These are phyloP conservation scores for Aspergillus sp. DNA, from an alignment of 2,329 filamentous ascomycete genomes.

Conservation along the genomic window DNA sequence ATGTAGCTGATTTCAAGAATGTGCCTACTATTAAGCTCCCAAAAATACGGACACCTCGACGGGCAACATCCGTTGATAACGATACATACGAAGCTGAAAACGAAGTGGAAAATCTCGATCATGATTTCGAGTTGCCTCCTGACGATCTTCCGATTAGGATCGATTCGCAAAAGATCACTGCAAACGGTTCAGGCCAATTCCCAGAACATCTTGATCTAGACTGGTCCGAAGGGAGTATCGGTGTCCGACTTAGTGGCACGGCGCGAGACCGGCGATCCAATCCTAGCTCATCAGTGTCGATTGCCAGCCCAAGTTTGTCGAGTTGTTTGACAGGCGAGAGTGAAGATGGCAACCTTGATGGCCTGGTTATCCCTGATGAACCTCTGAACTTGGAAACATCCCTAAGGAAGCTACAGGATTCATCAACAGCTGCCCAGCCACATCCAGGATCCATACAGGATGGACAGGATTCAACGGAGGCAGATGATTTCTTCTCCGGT, in stretches of 20 bases:
- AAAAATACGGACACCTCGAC: conserved; percentile 50
- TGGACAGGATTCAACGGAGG: conserved; percentile 21
- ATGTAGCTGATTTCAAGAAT: conserved; percentile 58
- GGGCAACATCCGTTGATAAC: conserved; percentile 41
- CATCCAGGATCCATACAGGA: conserved; percentile 18
- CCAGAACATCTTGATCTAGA: conserved; percentile 72
- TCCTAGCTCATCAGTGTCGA: conserved; percentile 79
- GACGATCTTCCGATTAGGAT: conserved; percentile 58
- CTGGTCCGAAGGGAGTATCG: conserved; percentile 88
- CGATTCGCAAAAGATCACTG: conserved; percentile 53
- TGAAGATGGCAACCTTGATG: conserved; percentile 86
- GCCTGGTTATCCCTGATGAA: conserved; percentile 76
- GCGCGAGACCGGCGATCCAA: conserved; percentile 70
- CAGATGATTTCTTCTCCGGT: conserved; percentile 76
- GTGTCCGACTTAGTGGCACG: conserved; percentile 83
- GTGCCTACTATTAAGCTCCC: conserved; percentile 62
- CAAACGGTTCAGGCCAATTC: conserved; percentile 55
- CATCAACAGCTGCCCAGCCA: conserved; percentile 23
- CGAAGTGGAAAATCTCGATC: conserved; percentile 62
- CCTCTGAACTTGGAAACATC: conserved; percentile 77
- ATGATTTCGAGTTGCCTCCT: conserved; percentile 64
- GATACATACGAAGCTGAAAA: conserved; percentile 39
- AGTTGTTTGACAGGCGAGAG: conserved; percentile 89
- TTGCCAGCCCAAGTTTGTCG: conserved; percentile 84
- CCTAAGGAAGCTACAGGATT: conserved; percentile 62